Evolutionary conservation across 768 basidiomycete species (phyloP), one percentile per base, ranked within the genome.

Genomic region (Pleurotus ostreatus): DNA sequence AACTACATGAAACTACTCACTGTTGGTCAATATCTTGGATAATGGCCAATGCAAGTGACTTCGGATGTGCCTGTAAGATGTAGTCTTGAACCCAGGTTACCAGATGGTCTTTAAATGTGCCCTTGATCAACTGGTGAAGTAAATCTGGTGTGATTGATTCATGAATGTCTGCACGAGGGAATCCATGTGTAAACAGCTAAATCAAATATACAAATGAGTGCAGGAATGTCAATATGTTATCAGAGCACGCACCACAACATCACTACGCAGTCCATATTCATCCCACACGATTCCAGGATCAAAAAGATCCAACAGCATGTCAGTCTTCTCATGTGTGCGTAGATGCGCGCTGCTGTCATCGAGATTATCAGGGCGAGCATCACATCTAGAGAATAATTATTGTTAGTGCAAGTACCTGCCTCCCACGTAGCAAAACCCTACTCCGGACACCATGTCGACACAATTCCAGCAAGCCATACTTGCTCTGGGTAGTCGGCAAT

Each of bases 71-170:
- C 0, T 53, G 1, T 1, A 47, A 6, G 1, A 78, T 52, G 52
- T 74, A 76, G 5, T 68, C 58, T 1, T 55, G 46, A 0, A 71
- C 64, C 75, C 75, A 77, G 7, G 51, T 51, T 0, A 76, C 73
- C 7, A 76, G 58, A 54, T 76, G 74, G 47, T 76, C 74, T 53
- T 75, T 76, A 61, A 76, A 77, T 1, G 63, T 67, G 4, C 74
- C 73, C 56, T 76, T 76, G 62, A 76, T 74, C 3, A 77, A 18
- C 59, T 76, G 73, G 57, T 77, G 74, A 2, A 75, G 65, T 1
- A 74, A 60, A 58, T 74, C 71, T 1, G 73, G 70, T 13, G 70
- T 46, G 0, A 74, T 41, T 1, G 71, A 60, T 16, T 63, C 63
- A 58, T 73, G 67, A 38, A 74, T 74, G 56, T 75, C 68, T 0